These are phyloP conservation scores for Backusella mclennaniae DNA, from an alignment of 192 early-diverging fungal genomes.

Conservation along the genomic window DNA sequence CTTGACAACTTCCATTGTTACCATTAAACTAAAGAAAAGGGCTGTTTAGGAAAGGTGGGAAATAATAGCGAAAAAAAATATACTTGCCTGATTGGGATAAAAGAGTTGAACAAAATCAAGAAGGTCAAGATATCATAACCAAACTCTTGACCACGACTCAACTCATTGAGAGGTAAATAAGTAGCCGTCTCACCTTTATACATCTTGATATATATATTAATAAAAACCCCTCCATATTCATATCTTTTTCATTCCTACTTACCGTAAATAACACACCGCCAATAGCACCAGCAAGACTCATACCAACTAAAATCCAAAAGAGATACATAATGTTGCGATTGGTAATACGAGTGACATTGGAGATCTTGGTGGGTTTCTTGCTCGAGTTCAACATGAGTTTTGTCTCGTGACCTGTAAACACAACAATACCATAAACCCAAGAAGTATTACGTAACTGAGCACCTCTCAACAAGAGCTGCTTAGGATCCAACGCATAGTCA, in stretches of 20 bases:
- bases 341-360: constrained; percentile 85
- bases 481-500: constrained; percentile 85
- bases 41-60: constrained; percentile 14
- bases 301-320: constrained; percentile 78
- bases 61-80: constrained; percentile 3
- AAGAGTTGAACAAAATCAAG: constrained; percentile 97
- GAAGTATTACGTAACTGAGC: constrained; percentile 91
- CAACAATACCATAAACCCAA: constrained; percentile 89
- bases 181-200: constrained; percentile 42
- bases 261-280: constrained; percentile 69
- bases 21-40: constrained; percentile 76
- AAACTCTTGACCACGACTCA: constrained; percentile 52
- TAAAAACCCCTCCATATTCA: neutral
- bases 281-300: constrained; percentile 85
- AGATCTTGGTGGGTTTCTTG: constrained; percentile 87
- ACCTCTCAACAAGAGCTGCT: constrained; percentile 91
- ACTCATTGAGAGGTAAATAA: constrained; percentile 38
- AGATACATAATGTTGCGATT: constrained; percentile 93
- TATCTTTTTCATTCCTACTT: neutral
- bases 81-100: constrained; percentile 87
- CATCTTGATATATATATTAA: constrained; percentile 30
- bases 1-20: constrained; percentile 99
- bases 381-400: constrained; percentile 97
- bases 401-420: constrained; percentile 97
- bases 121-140: constrained; percentile 92